Evolutionary conservation across 306 rosid species (phyloP).

Genomic region (Sindora glabra): DNA sequence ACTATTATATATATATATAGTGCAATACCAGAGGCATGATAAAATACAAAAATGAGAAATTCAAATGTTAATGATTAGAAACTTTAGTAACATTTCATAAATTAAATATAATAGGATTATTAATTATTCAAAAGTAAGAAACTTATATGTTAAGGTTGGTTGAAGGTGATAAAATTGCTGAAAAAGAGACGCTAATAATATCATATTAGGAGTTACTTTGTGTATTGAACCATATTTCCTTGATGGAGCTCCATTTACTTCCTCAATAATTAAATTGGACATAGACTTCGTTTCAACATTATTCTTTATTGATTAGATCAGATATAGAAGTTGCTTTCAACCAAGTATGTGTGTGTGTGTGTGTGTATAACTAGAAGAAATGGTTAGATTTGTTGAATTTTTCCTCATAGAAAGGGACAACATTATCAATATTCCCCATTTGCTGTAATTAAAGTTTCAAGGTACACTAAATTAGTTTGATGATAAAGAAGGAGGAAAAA

Average conservation of each 20-base stretch:
- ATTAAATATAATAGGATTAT: too few species aligned
- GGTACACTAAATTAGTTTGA: slow-evolving; percentile 15
- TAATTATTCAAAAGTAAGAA: too few species aligned
- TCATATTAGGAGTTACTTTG: too few species aligned
- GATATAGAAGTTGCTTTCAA: slow-evolving; percentile 75
- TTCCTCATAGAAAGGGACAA: slow-evolving; percentile 83
- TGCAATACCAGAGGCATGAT: too few species aligned
- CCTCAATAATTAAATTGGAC: slow-evolving; percentile 24
- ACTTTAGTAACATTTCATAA: too few species aligned
- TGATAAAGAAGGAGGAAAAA: neutral
- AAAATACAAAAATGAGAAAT: too few species aligned
- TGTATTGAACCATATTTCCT: slow-evolving; percentile 58
- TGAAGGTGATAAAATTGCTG: too few species aligned
- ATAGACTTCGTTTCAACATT: slow-evolving; percentile 58
- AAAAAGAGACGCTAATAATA: too few species aligned
- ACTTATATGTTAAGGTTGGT: too few species aligned
- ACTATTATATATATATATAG: too few species aligned
- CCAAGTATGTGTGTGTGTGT: too few species aligned
- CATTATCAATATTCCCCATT: slow-evolving; percentile 83
- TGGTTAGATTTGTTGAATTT: slow-evolving; percentile 82
- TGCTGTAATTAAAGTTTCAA: slow-evolving; percentile 52
- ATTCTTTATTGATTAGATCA: slow-evolving; percentile 42
- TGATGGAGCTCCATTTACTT: slow-evolving; percentile 29
- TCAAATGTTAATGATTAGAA: too few species aligned
- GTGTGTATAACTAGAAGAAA: slow-evolving; percentile 95